Percentiles rank a stretch among this genome's conserved stretches.
phyloP scores from a whole-genome alignment of 139 green algal species.

The Chlamydomonas sp. region DNA sequence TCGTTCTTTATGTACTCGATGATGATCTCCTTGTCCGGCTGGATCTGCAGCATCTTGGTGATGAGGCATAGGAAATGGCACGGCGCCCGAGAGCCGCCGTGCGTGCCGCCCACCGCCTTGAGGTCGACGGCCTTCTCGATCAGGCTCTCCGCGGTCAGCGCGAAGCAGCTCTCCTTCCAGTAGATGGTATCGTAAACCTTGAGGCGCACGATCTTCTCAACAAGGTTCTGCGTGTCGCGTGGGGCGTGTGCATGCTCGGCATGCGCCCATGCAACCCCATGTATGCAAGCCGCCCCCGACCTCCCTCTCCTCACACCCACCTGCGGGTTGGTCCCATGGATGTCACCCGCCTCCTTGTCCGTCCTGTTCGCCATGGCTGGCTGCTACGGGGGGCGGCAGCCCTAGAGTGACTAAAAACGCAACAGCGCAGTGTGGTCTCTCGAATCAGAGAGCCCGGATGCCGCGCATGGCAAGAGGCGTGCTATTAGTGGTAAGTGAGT shows the following conservation, averaged over 20 bases:
- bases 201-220: slow-evolving; percentile 84
- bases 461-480: no score
- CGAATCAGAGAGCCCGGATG: background rate
- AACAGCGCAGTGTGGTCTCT: background rate
- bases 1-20: slow-evolving; percentile 97
- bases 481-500: no score
- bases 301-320: slow-evolving; percentile 24
- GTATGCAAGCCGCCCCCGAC: no score
- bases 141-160: slow-evolving; percentile 83
- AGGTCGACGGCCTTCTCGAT: slow-evolving; percentile 92
- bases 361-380: slow-evolving; percentile 94
- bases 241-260: background rate
- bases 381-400: background rate
- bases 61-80: slow-evolving; percentile 92
- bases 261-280: background rate
- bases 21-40: slow-evolving; percentile 97
- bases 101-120: slow-evolving; percentile 72
- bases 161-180: slow-evolving; percentile 99
- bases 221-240: slow-evolving; percentile 63
- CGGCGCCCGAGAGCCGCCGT: slow-evolving; percentile 73
- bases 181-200: slow-evolving; percentile 92
- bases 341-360: slow-evolving; percentile 50
- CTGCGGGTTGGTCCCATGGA: slow-evolving; percentile 92
- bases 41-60: slow-evolving; percentile 97
- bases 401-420: background rate